These are phyloP conservation scores for Cystobasidium tubakii DNA, from an alignment of 768 basidiomycete genomes.

Conservation along the genomic window DNA sequence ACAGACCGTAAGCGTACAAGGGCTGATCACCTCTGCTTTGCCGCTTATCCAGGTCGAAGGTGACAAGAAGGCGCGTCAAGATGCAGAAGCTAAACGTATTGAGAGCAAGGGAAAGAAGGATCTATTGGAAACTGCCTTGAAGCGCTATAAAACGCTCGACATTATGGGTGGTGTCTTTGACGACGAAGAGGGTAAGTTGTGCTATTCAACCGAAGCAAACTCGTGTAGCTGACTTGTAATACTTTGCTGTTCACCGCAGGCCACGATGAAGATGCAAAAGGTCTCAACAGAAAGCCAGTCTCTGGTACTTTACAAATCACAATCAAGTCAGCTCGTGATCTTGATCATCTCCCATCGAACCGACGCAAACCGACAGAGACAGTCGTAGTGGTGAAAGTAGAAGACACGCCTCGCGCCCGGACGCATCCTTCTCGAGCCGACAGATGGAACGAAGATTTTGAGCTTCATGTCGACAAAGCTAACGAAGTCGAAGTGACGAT, in stretches of 20 bases:
- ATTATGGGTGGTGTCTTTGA: slow-evolving; percentile 71
- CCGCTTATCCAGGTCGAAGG: slow-evolving; percentile 62
- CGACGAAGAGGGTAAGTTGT: slow-evolving; percentile 59
- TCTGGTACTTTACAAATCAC: slow-evolving; percentile 87
- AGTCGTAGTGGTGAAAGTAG: slow-evolving; percentile 86
- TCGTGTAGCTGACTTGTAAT: neutral
- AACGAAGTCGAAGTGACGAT: slow-evolving; percentile 96
- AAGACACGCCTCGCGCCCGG: slow-evolving; percentile 84
- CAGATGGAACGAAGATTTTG: slow-evolving; percentile 96
- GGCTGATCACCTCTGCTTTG: neutral
- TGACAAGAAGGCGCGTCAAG: slow-evolving; percentile 88
- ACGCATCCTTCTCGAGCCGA: slow-evolving; percentile 91
- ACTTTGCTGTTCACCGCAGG: no score
- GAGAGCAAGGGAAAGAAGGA: slow-evolving; percentile 97
- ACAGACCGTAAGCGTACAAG: no score
- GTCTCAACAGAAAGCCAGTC: slow-evolving; percentile 88
- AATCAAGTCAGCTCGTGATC: slow-evolving; percentile 80
- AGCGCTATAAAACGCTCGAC: slow-evolving; percentile 91
- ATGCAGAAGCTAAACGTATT: slow-evolving; percentile 85
- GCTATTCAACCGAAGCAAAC: neutral
- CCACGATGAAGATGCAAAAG: slow-evolving; percentile 78
- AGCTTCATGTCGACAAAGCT: slow-evolving; percentile 92
- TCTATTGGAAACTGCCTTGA: slow-evolving; percentile 80
- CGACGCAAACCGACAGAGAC: slow-evolving; percentile 58
- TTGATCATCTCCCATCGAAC: slow-evolving; percentile 74